Conservation (phyloP, 1,139 yeast species). For the Meyerozyma smithsonii region DNA sequence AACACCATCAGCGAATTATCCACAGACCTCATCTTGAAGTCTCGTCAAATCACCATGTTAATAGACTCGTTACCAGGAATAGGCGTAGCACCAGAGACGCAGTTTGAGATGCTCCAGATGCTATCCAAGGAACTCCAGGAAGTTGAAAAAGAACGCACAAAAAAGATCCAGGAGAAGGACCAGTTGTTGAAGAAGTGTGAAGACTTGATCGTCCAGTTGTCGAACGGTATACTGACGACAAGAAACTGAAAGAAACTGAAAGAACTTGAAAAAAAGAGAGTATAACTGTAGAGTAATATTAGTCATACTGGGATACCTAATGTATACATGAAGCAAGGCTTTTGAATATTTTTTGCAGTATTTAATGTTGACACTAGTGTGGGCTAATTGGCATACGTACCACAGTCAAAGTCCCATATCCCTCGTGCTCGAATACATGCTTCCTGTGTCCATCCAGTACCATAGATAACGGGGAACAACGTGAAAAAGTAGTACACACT, state of each 20-base stretch:
- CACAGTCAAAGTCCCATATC: constrained; percentile 36
- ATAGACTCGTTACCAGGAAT: constrained; percentile 92
- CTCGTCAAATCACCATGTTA: constrained; percentile 79
- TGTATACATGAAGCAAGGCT: too few species aligned
- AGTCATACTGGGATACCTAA: too few species aligned
- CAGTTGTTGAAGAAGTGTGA: constrained; percentile 62
- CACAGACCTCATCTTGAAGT: constrained; percentile 76
- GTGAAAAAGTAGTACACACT: constrained; percentile 16
- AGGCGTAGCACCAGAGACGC: constrained; percentile 76
- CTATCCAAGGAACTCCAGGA: constrained; percentile 59
- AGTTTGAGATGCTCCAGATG: constrained; percentile 57
- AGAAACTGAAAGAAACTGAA: constrained; percentile 11
- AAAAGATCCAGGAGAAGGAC: constrained; percentile 64
- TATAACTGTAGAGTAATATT: too few species aligned
- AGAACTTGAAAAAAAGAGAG: neutral
- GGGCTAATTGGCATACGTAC: constrained; percentile 4
- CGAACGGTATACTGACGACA: constrained; percentile 48
- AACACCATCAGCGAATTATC: constrained; percentile 69
- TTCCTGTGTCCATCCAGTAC: constrained; percentile 26
- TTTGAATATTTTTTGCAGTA: too few species aligned
- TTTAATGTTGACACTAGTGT: too few species aligned
- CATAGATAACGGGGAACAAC: constrained; percentile 32
- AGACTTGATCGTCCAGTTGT: constrained; percentile 57
- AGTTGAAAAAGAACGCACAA: constrained; percentile 56
- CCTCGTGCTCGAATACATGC: constrained; percentile 25